Evolutionary conservation across 129 eudicot genomes (phyloP).

Genomic region (Lactuca saligna): DNA sequence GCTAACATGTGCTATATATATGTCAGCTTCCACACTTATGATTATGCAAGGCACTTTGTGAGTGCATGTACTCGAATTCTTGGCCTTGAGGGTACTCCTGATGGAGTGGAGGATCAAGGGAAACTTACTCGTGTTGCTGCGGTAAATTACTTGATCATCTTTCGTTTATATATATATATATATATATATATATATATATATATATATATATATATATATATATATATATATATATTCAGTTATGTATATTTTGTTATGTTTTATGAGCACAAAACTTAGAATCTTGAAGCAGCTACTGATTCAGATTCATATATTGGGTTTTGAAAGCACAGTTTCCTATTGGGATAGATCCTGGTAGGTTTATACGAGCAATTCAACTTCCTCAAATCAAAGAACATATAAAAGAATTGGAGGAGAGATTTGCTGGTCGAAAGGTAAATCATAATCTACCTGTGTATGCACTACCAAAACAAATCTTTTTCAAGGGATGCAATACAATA

Average conservation of each 20-base stretch:
- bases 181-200: too few species aligned
- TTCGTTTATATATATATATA: too few species aligned
- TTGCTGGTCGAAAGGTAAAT: conserved; percentile 74
- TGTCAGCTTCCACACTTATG: conserved; percentile 76
- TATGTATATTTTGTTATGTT: neutral
- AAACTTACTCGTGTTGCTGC: conserved; percentile 86
- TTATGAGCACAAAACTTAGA: conserved; percentile 11
- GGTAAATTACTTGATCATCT: conserved; percentile 32
- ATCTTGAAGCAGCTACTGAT: conserved; percentile 12
- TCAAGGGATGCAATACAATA: too few species aligned
- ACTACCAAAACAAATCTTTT: neutral
- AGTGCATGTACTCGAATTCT: conserved; percentile 71
- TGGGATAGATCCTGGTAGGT: conserved; percentile 84
- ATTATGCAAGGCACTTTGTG: conserved; percentile 65
- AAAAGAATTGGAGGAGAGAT: conserved; percentile 57
- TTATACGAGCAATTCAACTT: conserved; percentile 69
- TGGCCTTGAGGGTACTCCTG: conserved; percentile 89
- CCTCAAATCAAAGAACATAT: conserved; percentile 64
- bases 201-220: too few species aligned
- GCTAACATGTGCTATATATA: neutral
- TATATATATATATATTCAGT: neutral
- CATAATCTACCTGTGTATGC: neutral
- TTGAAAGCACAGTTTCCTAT: conserved; percentile 64
- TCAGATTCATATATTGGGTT: neutral
- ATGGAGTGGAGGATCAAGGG: conserved; percentile 90